A percentile compares a stretch with the other conserved stretches of the same genome.
Conservation (phyloP, 2,329 filamentous ascomycete species). For the Colletotrichum theobromicola region DNA sequence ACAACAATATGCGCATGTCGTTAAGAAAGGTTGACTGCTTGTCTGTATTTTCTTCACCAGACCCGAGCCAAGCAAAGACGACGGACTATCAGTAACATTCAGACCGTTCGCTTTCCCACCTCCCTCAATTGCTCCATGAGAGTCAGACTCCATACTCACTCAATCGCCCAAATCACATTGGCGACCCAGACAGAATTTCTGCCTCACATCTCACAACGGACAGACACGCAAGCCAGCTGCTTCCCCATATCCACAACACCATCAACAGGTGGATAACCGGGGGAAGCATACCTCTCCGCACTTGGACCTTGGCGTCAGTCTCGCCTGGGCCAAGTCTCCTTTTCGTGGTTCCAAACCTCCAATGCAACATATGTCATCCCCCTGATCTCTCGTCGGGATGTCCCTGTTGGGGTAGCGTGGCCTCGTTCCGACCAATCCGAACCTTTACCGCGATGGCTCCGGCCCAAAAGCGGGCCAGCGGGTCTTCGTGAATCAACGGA, state of each 20-base stretch:
- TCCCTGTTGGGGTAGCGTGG: neutral
- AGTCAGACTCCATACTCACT: neutral
- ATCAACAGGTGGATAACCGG: neutral
- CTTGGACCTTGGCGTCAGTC: neutral
- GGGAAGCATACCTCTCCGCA: neutral
- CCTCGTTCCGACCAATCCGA: neutral
- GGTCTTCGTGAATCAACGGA: neutral
- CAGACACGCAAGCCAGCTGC: neutral
- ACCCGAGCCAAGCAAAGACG: too few relatives aligned
- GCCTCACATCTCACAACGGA: neutral
- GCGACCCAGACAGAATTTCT: neutral
- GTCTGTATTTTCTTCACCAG: too few relatives aligned
- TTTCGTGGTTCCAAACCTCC: neutral
- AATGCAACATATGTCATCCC: neutral
- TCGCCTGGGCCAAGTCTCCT: neutral
- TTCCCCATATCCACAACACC: neutral
- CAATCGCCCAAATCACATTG: neutral
- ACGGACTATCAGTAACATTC: neutral
- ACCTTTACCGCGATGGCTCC: slow-evolving; percentile 3
- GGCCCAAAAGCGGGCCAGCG: neutral
- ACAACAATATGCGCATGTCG: too few relatives aligned
- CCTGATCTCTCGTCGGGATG: neutral
- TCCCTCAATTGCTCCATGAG: neutral
- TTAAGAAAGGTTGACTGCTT: too few relatives aligned
- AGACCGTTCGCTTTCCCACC: neutral